Evolutionary conservation across 305 asterid species (phyloP).

Genomic region (Solanum hybrid): DNA sequence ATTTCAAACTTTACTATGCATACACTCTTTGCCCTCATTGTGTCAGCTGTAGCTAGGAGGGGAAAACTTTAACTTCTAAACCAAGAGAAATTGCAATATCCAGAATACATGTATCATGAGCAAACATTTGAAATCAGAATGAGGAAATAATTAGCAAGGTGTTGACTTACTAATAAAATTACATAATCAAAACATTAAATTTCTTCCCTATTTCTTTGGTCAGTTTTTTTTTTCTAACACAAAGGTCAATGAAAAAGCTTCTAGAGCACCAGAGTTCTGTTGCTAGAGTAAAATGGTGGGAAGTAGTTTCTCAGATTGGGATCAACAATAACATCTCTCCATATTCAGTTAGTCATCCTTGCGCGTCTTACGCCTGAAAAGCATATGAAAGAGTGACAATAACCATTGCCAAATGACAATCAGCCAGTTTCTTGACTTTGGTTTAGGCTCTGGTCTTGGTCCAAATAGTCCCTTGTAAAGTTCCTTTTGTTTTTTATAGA

Average conservation of each 20-base stretch:
- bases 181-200: not conserved
- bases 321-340: not conserved
- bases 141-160: not conserved
- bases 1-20: not conserved
- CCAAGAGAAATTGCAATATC: not conserved
- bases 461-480: conserved; percentile 86
- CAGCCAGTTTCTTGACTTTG: conserved; percentile 37
- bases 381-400: conserved; percentile 39
- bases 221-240: not conserved
- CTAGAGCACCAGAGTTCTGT: not conserved
- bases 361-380: conserved; percentile 41
- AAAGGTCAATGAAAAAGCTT: not conserved
- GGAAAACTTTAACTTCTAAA: not conserved
- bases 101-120: not conserved
- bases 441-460: conserved; percentile 57
- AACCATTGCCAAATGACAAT: conserved; percentile 64
- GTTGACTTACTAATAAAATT: not conserved
- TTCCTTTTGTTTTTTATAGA: conserved; percentile 86
- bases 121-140: not conserved
- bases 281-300: not conserved
- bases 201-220: not conserved
- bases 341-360: conserved; percentile 37
- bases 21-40: not conserved
- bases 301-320: not conserved
- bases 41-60: not conserved